These are phyloP conservation scores for Neopestalotiopsis sp. DNA, from an alignment of 2,329 filamentous ascomycete genomes.

Conservation along the genomic window DNA sequence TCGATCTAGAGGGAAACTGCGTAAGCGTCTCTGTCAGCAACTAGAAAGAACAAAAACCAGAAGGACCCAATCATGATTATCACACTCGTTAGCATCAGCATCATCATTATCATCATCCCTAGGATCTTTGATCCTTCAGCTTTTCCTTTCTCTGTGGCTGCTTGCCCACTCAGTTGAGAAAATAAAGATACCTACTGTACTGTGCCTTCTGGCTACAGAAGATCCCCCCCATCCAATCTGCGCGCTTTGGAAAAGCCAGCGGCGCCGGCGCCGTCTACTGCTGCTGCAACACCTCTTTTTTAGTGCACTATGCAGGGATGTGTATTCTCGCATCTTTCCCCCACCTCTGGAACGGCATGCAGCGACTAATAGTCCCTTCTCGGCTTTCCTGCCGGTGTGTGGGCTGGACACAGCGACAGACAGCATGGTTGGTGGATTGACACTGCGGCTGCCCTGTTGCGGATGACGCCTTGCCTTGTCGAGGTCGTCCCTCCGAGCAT, in stretches of 20 bases:
- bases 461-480: slow-evolving; percentile 10
- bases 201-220: neutral
- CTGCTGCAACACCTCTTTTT: neutral
- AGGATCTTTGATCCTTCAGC: neutral
- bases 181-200: neutral
- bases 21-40: too few species aligned
- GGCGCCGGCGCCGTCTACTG: neutral
- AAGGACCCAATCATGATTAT: too few species aligned
- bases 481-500: slow-evolving; percentile 7
- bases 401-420: slow-evolving; percentile 3
- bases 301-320: slow-evolving; percentile 8
- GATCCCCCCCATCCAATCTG: neutral
- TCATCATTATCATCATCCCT: neutral
- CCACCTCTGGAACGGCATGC: slow-evolving; percentile 5
- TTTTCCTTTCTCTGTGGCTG: neutral
- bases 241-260: neutral
- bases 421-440: slow-evolving; percentile 19
- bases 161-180: neutral
- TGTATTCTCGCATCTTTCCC: slow-evolving; percentile 5
- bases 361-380: slow-evolving; percentile 15
- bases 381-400: slow-evolving; percentile 18
- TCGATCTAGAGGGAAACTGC: neutral
- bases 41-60: neutral
- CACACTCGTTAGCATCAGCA: neutral
- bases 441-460: slow-evolving; percentile 11